Conservation (phyloP, 768 basidiomycete genomes). For the Dentipellis fragilis region DNA sequence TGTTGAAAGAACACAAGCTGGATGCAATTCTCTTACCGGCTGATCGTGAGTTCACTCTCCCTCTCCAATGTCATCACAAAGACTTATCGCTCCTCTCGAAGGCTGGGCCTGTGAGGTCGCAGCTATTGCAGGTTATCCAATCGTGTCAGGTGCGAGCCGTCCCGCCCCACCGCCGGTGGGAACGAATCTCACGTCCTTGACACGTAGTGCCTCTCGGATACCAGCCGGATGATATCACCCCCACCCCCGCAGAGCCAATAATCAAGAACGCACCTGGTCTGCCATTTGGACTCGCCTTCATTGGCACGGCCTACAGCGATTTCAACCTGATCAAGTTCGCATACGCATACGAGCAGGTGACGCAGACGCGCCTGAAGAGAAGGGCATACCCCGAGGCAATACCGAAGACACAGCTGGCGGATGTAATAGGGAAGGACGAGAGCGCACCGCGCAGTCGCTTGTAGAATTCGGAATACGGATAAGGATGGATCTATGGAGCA, state of each 20-base stretch:
- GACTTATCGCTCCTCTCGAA: background rate
- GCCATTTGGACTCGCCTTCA: conserved; percentile 32
- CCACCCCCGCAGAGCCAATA: conserved; percentile 22
- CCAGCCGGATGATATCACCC: conserved; percentile 18
- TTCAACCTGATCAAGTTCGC: conserved; percentile 31
- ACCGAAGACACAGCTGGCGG: conserved; percentile 39
- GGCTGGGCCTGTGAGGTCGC: conserved; percentile 8
- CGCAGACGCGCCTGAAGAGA: conserved; percentile 38
- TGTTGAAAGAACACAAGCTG: conserved; percentile 32
- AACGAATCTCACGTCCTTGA: background rate
- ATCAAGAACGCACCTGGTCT: conserved; percentile 16
- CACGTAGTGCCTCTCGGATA: conserved; percentile 27
- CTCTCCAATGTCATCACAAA: background rate
- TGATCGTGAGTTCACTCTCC: conserved; percentile 11
- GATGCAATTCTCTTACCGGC: conserved; percentile 45
- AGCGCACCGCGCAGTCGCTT: no score
- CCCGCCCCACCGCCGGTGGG: background rate
- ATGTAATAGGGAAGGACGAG: conserved; percentile 19
- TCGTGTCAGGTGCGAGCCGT: conserved; percentile 20
- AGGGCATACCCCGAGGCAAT: conserved; percentile 43
- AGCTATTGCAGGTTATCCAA: conserved; percentile 28
- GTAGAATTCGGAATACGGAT: no score
- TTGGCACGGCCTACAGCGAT: conserved; percentile 37
- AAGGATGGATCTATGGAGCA: no score
- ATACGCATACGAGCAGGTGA: conserved; percentile 46